Base-by-base conservation (phyloP, 768 basidiomycete species). In the Lactarius sanguifluus region DNA sequence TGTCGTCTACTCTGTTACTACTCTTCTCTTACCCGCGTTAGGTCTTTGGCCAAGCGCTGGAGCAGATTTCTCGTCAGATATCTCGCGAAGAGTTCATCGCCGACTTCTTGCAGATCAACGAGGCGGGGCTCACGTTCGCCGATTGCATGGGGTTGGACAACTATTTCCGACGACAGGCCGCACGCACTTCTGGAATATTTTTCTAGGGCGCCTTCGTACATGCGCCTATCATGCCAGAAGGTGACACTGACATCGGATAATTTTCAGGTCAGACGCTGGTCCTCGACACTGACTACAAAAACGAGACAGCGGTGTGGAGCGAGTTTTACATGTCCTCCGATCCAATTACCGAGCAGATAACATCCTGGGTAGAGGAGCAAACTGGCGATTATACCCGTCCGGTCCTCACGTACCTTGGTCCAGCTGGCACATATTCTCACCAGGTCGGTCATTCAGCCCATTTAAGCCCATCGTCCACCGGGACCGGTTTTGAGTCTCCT, bases 101-200 rank as follows among this genome's bases (percentile, higher is more conserved):
- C 10, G 91, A 95, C 72, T 98, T 98, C 77, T 79, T 98, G 57
- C 94, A 95, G 73, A 90, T 97, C 74, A 93, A 94, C 69, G 91
- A 96, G 67, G 84, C 87, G 25, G 87, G 87, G 20, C 82, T 94
- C 16, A 97, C 96, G 1, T 98, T 94, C 76, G 96, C 96, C 16
- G 96, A 98, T 77, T 94, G 96, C 71, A 92, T 94, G 86, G 87
- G 87, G 54, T 79, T 98, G 66, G 96, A 98, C 74, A 93, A 87
- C 67, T 98, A 97, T 77, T 97, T 97, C 80, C 84, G 93, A 32
- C 81, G 96, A 57, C 93, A 98, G 74, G 96, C 96, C n/a, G 81
- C 89, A 7, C 82, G 92, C 32, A 80, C 85, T 59, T 83, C 82
- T 5, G 50, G 45, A 23, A 13, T 50, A 5, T 13, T 50, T 10